Conservation (phyloP, 768 basidiomycete species). For the Tephrocybe sp. region DNA sequence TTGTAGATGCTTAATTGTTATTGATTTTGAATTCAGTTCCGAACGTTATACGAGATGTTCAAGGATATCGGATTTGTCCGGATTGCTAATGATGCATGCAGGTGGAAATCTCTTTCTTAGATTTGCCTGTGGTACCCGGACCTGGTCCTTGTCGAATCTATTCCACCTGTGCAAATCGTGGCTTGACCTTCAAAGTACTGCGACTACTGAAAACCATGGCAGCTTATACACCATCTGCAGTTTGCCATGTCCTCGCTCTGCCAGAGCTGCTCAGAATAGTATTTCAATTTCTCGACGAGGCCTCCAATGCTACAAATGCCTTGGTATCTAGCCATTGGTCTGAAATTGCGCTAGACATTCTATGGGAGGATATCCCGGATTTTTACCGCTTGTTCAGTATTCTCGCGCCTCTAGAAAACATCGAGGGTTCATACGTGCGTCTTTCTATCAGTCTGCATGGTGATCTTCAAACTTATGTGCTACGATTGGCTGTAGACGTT, state of each 20-base stretch:
- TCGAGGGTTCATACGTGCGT: conserved; percentile 24
- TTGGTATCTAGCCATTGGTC: conserved; percentile 60
- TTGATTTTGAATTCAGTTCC: no score
- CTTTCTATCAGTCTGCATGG: background rate
- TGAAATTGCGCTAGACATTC: conserved; percentile 47
- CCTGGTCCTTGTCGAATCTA: no score
- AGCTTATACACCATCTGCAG: background rate
- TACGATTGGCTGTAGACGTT: conserved; percentile 32
- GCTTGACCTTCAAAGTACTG: no score
- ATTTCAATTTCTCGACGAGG: conserved; percentile 42
- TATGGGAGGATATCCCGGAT: conserved; percentile 55
- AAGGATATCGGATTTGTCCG: no score
- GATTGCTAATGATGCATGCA: no score
- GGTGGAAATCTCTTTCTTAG: no score
- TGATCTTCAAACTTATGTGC: background rate
- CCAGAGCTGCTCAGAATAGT: conserved; percentile 61
- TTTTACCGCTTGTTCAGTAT: conserved; percentile 43
- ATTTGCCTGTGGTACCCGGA: no score
- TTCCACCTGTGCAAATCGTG: no score
- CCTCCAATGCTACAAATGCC: conserved; percentile 41
- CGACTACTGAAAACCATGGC: background rate
- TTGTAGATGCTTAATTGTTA: no score
- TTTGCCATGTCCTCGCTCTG: conserved; percentile 43
- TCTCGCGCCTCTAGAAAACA: conserved; percentile 40
- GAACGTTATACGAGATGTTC: no score